Conservation (phyloP, 2,329 filamentous ascomycete genomes). For the Cadophora gregata region DNA sequence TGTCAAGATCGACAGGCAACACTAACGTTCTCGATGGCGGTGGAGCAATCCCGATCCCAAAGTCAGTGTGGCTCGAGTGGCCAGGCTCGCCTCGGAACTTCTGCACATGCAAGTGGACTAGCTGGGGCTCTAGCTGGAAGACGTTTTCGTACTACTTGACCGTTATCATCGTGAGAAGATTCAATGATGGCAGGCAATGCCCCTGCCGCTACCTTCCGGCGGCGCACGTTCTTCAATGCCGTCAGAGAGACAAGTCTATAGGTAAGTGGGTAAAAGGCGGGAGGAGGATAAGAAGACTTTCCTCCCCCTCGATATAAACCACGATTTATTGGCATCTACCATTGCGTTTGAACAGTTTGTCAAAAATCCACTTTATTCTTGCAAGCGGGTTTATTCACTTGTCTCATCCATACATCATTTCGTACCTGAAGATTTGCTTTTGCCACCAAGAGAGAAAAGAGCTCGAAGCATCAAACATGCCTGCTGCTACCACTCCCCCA, state of each 20-base stretch:
- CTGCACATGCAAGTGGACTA: background rate
- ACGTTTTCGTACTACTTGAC: conserved; percentile 13
- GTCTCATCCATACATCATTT: background rate
- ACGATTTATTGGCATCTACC: background rate
- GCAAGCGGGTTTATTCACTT: conserved; percentile 1
- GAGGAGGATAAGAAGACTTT: conserved; percentile 10
- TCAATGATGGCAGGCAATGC: background rate
- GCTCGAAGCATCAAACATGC: conserved; percentile 42
- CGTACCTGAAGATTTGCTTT: conserved; percentile 5
- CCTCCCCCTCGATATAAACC: background rate
- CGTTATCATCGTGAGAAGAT: conserved; percentile 18
- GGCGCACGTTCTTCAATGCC: conserved; percentile 11
- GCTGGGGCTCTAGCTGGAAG: background rate
- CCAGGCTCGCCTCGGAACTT: conserved; percentile 4
- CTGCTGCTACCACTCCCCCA: conserved; percentile 47
- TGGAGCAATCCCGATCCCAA: background rate
- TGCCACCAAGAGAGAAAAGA: background rate
- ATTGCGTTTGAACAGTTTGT: background rate
- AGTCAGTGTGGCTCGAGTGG: background rate
- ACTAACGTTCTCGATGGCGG: background rate
- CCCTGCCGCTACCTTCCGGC: background rate
- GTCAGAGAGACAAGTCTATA: background rate
- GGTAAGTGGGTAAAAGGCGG: conserved; percentile 1
- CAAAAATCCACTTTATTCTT: background rate
- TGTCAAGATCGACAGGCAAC: background rate